Base-by-base conservation (phyloP, 192 early-diverging fungal species). In the Rhizophagus sp. region DNA sequence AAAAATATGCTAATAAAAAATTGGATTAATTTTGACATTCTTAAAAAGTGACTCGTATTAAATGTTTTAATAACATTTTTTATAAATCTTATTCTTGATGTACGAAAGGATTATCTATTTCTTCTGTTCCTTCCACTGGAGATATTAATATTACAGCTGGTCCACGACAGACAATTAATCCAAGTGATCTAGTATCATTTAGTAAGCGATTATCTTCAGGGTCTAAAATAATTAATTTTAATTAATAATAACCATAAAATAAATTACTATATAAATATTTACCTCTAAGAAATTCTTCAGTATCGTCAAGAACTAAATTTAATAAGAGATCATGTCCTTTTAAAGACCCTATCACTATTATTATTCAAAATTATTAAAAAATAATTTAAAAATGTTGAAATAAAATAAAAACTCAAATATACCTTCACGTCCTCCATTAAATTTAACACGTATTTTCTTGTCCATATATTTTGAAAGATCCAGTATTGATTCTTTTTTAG, bases 291-390 rank as follows among this genome's bases (percentile, higher is more conserved):
- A 89, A 89, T 82, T 99, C 97, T 49, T 92, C 92, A 0, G 96
- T 94, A 39, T 98, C 92, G 83, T 99, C 97, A 69, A 99, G 85
- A 7, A 99, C 97, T 64, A 99, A 90, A 84, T 99, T 99, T 73
- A 95, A 83, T 63, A 99, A 89, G 49, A 90, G 96, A 84, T 99
- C 97, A 74, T 91, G 96, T 19, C 97, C 97, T 86, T 97, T 97
- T 62, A 99, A 87, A 17, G 90, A 89, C 49, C 97, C 97, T 22
- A 91, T 90, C 44, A 98, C 97, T 98, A 84, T 22, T 98, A 84
- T 22, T 57, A 22, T 57, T 57, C 19, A 22, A 22, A 22, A 0
- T 52, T 4, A 22, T 22, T 7, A 17, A 57, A 22, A n/a, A n/a
- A 22, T 57, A 57, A 19, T 7, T 0, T 57, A 57, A 4, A 57